These are phyloP conservation scores for Akanthomyces lecanii DNA, from an alignment of 2,329 filamentous ascomycete species.

Conservation along the genomic window DNA sequence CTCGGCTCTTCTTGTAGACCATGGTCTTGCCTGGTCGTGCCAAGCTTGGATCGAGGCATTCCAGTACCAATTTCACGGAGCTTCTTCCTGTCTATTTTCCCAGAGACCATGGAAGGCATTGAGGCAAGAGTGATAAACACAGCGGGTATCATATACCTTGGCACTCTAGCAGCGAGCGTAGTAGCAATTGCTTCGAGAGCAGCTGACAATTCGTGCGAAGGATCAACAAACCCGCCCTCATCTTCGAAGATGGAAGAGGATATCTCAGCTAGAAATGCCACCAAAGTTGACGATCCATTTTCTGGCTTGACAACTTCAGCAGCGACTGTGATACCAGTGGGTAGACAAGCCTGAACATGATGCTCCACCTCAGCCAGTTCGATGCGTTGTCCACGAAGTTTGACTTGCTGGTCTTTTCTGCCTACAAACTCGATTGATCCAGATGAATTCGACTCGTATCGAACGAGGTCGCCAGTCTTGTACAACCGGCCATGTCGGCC, in stretches of 20 bases:
- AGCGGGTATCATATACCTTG: conserved; percentile 46
- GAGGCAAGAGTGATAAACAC: conserved; percentile 41
- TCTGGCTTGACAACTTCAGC: conserved; percentile 47
- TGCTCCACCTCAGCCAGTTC: conserved; percentile 55
- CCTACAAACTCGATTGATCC: conserved; percentile 55
- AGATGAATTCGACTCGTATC: conserved; percentile 49
- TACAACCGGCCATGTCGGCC: conserved; percentile 47
- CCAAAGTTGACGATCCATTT: conserved; percentile 40
- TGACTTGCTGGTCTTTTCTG: conserved; percentile 64
- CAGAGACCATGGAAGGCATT: conserved; percentile 46
- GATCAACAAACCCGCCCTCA: conserved; percentile 25
- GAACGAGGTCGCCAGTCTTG: conserved; percentile 57
- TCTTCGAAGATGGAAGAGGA: conserved; percentile 9
- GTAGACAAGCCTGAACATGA: conserved; percentile 43
- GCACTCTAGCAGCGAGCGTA: conserved; percentile 32
- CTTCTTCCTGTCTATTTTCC: conserved; percentile 47
- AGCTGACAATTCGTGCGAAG: conserved; percentile 30
- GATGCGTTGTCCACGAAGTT: conserved; percentile 61
- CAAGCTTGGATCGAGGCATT: conserved; percentile 38
- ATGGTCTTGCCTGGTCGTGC: conserved; percentile 16
- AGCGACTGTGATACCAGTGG: conserved; percentile 38
- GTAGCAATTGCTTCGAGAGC: conserved; percentile 30
- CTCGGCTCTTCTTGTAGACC: conserved; percentile 32
- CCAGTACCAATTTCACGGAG: conserved; percentile 42
- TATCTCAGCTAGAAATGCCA: conserved; percentile 40